phyloP scores from a whole-genome alignment of 108 stramenopile genomes.

The Fragilaria crotonensis region DNA sequence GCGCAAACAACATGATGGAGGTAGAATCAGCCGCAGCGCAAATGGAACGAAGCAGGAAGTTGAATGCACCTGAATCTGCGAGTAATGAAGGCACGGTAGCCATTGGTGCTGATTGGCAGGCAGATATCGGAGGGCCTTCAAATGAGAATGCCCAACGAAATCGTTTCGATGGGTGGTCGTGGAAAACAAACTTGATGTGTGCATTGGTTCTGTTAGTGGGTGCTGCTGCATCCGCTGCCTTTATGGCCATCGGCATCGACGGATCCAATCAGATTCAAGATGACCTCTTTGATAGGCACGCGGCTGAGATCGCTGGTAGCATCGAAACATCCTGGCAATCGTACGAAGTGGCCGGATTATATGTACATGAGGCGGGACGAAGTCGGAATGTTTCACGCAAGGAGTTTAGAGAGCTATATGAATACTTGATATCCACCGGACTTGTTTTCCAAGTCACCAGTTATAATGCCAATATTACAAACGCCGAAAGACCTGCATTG shows the following conservation, averaged over 20 bases:
- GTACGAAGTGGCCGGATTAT: background rate
- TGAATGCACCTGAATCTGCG: too few relatives aligned
- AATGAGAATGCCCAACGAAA: too few relatives aligned
- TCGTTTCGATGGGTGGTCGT: too few relatives aligned
- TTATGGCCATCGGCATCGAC: background rate
- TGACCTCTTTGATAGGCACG: background rate
- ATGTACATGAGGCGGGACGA: background rate
- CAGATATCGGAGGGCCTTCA: too few relatives aligned
- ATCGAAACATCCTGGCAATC: background rate
- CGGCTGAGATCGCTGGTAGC: background rate
- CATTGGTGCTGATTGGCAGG: too few relatives aligned
- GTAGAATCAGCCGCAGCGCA: too few relatives aligned
- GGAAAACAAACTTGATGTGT: background rate
- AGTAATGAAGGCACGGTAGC: too few relatives aligned
- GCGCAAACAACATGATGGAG: too few relatives aligned
- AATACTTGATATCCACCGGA: constrained; percentile 13
- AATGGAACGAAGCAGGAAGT: too few relatives aligned
- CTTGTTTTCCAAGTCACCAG: constrained; percentile 25
- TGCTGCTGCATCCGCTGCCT: background rate
- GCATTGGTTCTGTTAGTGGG: background rate
- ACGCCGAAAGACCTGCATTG: constrained; percentile 15
- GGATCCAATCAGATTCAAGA: background rate
- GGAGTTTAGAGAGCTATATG: constrained; percentile 37
- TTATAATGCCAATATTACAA: constrained; percentile 27
- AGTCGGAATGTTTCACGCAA: background rate